Evolutionary conservation across 148 eudicot genomes (phyloP).

Genomic region (Camellia sinensis): DNA sequence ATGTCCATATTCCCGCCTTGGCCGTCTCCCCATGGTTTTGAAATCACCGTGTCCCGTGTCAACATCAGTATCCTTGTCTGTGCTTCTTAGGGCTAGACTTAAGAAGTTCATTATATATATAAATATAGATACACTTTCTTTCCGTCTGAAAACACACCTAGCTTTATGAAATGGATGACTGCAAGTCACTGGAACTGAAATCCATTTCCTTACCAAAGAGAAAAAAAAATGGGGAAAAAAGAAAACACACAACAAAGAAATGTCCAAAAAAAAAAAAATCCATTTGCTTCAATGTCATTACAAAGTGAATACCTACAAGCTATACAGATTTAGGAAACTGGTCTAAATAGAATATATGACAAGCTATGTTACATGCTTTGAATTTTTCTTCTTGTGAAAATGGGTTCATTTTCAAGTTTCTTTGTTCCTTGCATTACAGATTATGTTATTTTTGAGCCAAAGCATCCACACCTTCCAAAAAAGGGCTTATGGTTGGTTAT

Average conservation of each 20-base stretch:
- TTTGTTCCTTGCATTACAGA: too few species aligned
- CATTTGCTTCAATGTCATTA: neutral
- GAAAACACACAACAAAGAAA: too few species aligned
- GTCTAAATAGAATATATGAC: neutral
- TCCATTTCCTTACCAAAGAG: too few species aligned
- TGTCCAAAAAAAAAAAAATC: neutral
- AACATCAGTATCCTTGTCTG: too few species aligned
- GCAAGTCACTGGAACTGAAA: too few species aligned
- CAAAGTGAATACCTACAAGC: too few species aligned
- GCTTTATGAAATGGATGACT: neutral
- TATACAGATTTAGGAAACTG: neutral
- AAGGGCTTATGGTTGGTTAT: too few species aligned
- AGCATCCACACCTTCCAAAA: neutral
- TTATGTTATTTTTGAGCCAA: neutral
- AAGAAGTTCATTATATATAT: neutral
- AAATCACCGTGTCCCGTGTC: too few species aligned
- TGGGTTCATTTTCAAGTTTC: neutral
- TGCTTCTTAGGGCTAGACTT: neutral
- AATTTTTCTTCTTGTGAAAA: neutral
- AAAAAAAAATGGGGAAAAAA: too few species aligned
- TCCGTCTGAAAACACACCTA: neutral
- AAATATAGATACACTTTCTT: neutral
- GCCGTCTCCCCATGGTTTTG: too few species aligned
- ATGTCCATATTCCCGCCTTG: too few species aligned
- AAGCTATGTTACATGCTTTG: neutral